Percentiles rank a stretch among this genome's conserved stretches.
These are phyloP conservation scores for Zygotorulaspora danielsina DNA, from an alignment of 805 yeast species.

Conservation along the genomic window DNA sequence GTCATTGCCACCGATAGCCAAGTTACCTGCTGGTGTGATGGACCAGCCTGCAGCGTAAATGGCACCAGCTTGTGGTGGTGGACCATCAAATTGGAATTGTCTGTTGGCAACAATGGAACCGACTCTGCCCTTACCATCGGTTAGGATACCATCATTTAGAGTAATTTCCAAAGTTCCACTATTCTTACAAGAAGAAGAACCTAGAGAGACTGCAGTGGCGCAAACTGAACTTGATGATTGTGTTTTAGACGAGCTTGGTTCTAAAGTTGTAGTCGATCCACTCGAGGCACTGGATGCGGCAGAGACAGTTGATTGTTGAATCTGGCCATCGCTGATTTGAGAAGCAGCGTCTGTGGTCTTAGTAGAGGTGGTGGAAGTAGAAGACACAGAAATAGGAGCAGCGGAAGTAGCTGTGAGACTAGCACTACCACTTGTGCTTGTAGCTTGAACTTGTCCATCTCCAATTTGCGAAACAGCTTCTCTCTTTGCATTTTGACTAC, in stretches of 20 bases:
- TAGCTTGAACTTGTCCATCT: slow-evolving; percentile 42
- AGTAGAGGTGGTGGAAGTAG: slow-evolving; percentile 28
- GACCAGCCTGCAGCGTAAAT: slow-evolving; percentile 63
- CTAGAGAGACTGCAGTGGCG: slow-evolving; percentile 29
- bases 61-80: slow-evolving; percentile 71
- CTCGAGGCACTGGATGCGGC: slow-evolving; percentile 17
- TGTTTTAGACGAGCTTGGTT: slow-evolving; percentile 21
- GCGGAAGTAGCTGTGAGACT: too few species aligned
- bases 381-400: too few species aligned
- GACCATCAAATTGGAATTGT: slow-evolving; percentile 76
- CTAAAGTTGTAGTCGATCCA: slow-evolving; percentile 30
- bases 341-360: slow-evolving; percentile 20
- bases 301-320: slow-evolving; percentile 39
- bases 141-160: slow-evolving; percentile 47
- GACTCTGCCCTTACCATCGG: slow-evolving; percentile 55
- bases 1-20: slow-evolving; percentile 55
- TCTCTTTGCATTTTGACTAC: slow-evolving; percentile 36
- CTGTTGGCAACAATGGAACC: slow-evolving; percentile 71
- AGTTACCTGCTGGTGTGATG: slow-evolving; percentile 48
- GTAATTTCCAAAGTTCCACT: slow-evolving; percentile 46
- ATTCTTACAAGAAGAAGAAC: slow-evolving; percentile 30
- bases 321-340: slow-evolving; percentile 50
- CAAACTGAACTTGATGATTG: slow-evolving; percentile 24
- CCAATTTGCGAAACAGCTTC: slow-evolving; percentile 41
- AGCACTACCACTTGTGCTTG: slow-evolving; percentile 28